A percentile compares a stretch with the other conserved stretches of the same genome.
Conservation (phyloP, 148 eudicot genomes). For the Amaranthus cruentus region DNA sequence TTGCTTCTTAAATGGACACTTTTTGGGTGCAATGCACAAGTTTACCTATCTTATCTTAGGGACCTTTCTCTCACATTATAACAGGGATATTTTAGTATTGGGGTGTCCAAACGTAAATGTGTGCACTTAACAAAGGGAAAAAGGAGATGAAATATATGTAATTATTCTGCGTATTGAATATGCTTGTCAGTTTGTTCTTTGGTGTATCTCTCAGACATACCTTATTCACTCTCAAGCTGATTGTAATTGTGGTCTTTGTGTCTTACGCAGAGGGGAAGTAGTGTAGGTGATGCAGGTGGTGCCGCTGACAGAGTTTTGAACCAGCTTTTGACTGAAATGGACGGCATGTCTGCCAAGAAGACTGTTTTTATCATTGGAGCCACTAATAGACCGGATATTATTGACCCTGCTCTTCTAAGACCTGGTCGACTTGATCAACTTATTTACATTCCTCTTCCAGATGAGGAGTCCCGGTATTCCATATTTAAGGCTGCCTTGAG, state of each 20-base stretch:
- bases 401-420: constrained; percentile 50
- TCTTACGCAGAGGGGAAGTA: constrained; percentile 40
- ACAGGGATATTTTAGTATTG: too few species aligned
- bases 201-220: not conserved
- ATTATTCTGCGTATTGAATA: not conserved
- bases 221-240: not conserved
- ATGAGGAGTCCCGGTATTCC: constrained; percentile 44
- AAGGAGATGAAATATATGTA: not conserved
- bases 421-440: constrained; percentile 58
- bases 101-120: too few species aligned
- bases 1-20: too few species aligned
- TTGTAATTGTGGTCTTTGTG: not conserved
- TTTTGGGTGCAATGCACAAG: too few species aligned
- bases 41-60: too few species aligned
- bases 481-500: constrained; percentile 48
- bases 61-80: too few species aligned
- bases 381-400: constrained; percentile 50
- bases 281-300: constrained; percentile 50
- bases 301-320: constrained; percentile 55
- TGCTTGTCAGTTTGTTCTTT: not conserved
- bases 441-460: constrained; percentile 57
- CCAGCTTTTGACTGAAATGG: constrained; percentile 55
- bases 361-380: constrained; percentile 45
- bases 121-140: too few species aligned
- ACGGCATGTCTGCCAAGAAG: constrained; percentile 52